These are phyloP conservation scores for Pascua guehoae DNA, from an alignment of 1,284 basidiomycete genomes.

Conservation along the genomic window DNA sequence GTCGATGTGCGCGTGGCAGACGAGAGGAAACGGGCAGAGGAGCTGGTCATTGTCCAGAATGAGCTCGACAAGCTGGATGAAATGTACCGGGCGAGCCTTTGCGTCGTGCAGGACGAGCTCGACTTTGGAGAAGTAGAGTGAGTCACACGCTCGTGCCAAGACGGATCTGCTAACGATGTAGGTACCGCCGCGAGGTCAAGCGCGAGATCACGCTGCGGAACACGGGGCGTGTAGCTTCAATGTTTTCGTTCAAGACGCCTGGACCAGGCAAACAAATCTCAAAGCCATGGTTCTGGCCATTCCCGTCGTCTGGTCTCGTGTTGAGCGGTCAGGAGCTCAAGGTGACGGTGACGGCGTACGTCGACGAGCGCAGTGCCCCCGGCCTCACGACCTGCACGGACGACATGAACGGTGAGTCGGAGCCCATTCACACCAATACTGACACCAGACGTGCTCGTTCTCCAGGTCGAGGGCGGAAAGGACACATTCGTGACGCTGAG, in stretches of 20 bases:
- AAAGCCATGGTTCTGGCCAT: constrained; percentile 37
- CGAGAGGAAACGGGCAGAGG: constrained; percentile 33
- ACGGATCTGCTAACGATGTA: constrained; percentile 2
- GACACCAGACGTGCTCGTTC: constrained; percentile 37
- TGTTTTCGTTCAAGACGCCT: constrained; percentile 35
- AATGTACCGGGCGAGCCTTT: constrained; percentile 52
- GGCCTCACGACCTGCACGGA: constrained; percentile 12
- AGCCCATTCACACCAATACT: background rate
- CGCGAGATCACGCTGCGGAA: constrained; percentile 30
- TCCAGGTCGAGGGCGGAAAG: constrained; percentile 37
- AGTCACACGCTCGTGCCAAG: constrained; percentile 3
- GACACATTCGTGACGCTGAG: constrained; percentile 41
- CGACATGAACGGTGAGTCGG: constrained; percentile 36
- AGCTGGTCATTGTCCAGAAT: constrained; percentile 41
- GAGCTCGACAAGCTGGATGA: constrained; percentile 50
- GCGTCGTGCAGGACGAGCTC: constrained; percentile 52
- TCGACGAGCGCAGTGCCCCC: constrained; percentile 26
- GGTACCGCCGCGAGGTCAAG: constrained; percentile 20
- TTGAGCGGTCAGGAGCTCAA: constrained; percentile 23
- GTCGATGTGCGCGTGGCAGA: constrained; percentile 29
- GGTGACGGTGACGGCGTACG: constrained; percentile 25
- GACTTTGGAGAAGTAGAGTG: constrained; percentile 43
- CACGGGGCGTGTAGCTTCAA: constrained; percentile 33
- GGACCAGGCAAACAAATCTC: constrained; percentile 34
- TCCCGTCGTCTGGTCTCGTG: constrained; percentile 29